These are phyloP conservation scores for Physcomitrium patens DNA, from an alignment of 225 moss, liverwort and hornwort genomes.

Conservation along the genomic window DNA sequence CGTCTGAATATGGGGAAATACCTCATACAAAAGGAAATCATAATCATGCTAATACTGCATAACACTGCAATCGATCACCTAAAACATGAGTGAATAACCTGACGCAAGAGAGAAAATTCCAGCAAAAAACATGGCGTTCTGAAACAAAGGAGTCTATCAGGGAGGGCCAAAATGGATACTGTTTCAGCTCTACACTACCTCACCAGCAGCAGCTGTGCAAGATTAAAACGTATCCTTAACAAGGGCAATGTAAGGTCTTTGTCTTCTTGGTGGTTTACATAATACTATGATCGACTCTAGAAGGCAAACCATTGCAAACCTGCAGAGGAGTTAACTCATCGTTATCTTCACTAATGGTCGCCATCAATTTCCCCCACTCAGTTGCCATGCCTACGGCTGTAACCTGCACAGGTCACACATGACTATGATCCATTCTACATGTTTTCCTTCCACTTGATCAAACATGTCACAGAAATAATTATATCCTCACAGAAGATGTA, in stretches of 20 bases:
- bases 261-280: background rate
- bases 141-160: background rate
- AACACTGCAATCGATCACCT: background rate
- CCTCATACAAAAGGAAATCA: conserved; percentile 16
- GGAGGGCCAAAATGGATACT: background rate
- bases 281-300: background rate
- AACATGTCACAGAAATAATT: conserved; percentile 6
- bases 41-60: background rate
- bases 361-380: conserved; percentile 96
- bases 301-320: conserved; percentile 35
- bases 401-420: conserved; percentile 72
- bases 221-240: conserved; percentile 3
- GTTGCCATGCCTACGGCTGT: conserved; percentile 94
- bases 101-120: background rate
- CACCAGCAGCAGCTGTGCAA: background rate
- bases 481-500: background rate
- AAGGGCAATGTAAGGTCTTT: background rate
- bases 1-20: background rate
- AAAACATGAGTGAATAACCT: conserved; percentile 3
- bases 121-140: conserved; percentile 6
- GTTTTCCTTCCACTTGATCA: conserved; percentile 24
- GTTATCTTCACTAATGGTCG: conserved; percentile 84
- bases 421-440: conserved; percentile 44
- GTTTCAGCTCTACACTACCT: background rate
- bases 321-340: conserved; percentile 84